Evolutionary conservation across 2,329 filamentous ascomycete genomes (phyloP).

Genomic region (Samsoniella hepiali): DNA sequence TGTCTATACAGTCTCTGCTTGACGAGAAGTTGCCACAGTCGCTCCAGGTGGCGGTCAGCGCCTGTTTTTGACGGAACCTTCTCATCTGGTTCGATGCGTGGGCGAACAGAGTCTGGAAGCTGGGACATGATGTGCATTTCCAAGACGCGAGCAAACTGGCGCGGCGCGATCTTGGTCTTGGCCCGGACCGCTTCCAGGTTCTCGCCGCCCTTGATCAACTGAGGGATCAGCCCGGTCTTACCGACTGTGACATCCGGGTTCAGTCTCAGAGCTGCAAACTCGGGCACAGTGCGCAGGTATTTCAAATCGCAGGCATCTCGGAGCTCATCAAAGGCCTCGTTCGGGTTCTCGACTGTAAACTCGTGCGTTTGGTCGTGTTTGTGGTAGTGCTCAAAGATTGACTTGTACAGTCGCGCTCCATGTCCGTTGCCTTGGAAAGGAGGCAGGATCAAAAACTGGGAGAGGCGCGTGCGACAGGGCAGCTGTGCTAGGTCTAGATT

Average conservation of each 20-base stretch:
- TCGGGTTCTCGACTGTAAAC: constrained; percentile 92
- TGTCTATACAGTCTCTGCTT: constrained; percentile 75
- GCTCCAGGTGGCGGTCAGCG: constrained; percentile 60
- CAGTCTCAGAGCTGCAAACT: constrained; percentile 56
- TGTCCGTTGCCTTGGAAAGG: constrained; percentile 80
- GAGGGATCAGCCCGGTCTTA: constrained; percentile 44
- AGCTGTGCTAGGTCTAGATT: constrained; percentile 56
- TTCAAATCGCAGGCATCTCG: constrained; percentile 71
- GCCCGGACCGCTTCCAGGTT: constrained; percentile 55
- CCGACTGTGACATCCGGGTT: constrained; percentile 51
- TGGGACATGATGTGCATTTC: constrained; percentile 71
- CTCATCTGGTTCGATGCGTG: constrained; percentile 43
- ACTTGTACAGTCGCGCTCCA: constrained; percentile 75
- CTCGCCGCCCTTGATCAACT: constrained; percentile 55
- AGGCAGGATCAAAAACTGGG: constrained; percentile 88
- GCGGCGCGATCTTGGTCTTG: constrained; percentile 66
- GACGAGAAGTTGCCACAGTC: constrained; percentile 70
- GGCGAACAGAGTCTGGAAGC: constrained; percentile 55
- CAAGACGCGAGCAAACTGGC: constrained; percentile 72
- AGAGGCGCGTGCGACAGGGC: constrained; percentile 78
- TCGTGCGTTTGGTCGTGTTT: constrained; percentile 69
- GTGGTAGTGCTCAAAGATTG: constrained; percentile 70
- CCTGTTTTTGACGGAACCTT: constrained; percentile 45
- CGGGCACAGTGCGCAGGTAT: constrained; percentile 57
- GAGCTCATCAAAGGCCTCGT: constrained; percentile 77